These are phyloP conservation scores for Nitzschia inconspicua DNA, from an alignment of 108 stramenopile genomes.

Conservation along the genomic window DNA sequence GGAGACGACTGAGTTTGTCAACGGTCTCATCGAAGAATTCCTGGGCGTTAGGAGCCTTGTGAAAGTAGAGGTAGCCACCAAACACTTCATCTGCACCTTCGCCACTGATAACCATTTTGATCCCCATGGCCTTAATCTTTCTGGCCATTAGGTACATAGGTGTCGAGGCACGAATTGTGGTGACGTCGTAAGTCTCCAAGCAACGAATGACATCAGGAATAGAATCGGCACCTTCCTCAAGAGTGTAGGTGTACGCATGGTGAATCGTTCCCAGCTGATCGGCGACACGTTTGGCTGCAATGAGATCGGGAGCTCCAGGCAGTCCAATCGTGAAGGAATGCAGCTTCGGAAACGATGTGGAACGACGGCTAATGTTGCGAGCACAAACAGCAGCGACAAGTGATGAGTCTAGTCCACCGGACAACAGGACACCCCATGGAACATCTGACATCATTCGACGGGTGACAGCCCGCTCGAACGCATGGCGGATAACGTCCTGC, in stretches of 20 bases:
- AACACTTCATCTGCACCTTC: slow-evolving; percentile 99
- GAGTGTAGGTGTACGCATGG: slow-evolving; percentile 94
- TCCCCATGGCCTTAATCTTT: slow-evolving; percentile 99
- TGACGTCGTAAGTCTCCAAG: slow-evolving; percentile 97
- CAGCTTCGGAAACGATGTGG: slow-evolving; percentile 81
- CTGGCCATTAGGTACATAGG: slow-evolving; percentile 98
- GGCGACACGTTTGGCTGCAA: slow-evolving; percentile 92
- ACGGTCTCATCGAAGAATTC: slow-evolving; percentile 97
- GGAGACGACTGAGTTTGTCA: slow-evolving; percentile 90
- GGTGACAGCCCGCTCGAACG: slow-evolving; percentile 91
- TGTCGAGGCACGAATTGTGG: slow-evolving; percentile 95
- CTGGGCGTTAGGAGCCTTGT: slow-evolving; percentile 96
- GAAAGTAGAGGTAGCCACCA: slow-evolving; percentile 99
- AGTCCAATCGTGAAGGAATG: slow-evolving; percentile 97
- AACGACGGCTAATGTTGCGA: slow-evolving; percentile 81
- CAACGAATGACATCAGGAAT: slow-evolving; percentile 92
- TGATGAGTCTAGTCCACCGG: slow-evolving; percentile 96
- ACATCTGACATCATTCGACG: slow-evolving; percentile 99
- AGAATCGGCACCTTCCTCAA: slow-evolving; percentile 98
- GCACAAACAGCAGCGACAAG: slow-evolving; percentile 94
- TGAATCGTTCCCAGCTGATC: slow-evolving; percentile 96
- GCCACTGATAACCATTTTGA: slow-evolving; percentile 98
- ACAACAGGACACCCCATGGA: slow-evolving; percentile 98
- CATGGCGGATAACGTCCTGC: slow-evolving; percentile 75
- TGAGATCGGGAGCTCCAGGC: slow-evolving; percentile 88